Conservation (phyloP, 2,329 filamentous ascomycete species). For the Rachicladosporium sp. region DNA sequence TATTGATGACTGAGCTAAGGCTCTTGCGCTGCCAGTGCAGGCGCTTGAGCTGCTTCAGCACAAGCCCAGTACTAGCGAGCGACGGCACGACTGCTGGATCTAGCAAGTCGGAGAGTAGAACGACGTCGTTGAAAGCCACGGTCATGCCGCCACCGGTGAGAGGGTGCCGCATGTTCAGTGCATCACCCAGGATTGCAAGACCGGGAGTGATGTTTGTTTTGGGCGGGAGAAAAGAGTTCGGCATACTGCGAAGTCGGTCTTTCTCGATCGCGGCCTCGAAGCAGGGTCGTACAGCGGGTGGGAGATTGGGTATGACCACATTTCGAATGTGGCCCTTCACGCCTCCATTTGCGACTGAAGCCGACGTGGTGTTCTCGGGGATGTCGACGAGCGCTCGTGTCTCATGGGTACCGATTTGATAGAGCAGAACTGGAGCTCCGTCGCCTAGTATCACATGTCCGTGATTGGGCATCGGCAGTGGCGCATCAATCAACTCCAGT, state of each 20-base stretch:
- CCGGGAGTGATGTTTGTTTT: slow-evolving; percentile 59
- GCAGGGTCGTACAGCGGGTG: slow-evolving; percentile 55
- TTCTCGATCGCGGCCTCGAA: slow-evolving; percentile 65
- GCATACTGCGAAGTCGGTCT: slow-evolving; percentile 82
- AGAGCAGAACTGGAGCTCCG: slow-evolving; percentile 69
- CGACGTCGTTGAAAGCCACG: slow-evolving; percentile 85
- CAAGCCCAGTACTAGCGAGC: slow-evolving; percentile 53
- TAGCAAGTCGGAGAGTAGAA: slow-evolving; percentile 63
- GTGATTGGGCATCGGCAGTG: slow-evolving; percentile 60
- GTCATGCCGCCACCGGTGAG: slow-evolving; percentile 97
- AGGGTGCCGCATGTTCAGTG: slow-evolving; percentile 98
- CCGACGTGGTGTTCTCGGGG: slow-evolving; percentile 62
- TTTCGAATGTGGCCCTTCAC: slow-evolving; percentile 75
- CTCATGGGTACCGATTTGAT: slow-evolving; percentile 93
- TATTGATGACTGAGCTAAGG: slow-evolving; percentile 82
- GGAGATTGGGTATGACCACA: slow-evolving; percentile 66
- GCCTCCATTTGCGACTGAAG: slow-evolving; percentile 62
- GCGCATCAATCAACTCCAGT: slow-evolving; percentile 79
- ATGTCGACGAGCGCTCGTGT: slow-evolving; percentile 85
- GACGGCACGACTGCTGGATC: slow-evolving; percentile 54
- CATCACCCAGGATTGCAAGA: slow-evolving; percentile 76
- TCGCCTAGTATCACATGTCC: slow-evolving; percentile 82
- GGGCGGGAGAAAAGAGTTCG: slow-evolving; percentile 85
- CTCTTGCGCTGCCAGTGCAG: slow-evolving; percentile 86
- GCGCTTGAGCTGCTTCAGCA: slow-evolving; percentile 54